These are phyloP conservation scores for Aspergillus mulundensis DNA, from an alignment of 495 filamentous ascomycete species.

Conservation along the genomic window DNA sequence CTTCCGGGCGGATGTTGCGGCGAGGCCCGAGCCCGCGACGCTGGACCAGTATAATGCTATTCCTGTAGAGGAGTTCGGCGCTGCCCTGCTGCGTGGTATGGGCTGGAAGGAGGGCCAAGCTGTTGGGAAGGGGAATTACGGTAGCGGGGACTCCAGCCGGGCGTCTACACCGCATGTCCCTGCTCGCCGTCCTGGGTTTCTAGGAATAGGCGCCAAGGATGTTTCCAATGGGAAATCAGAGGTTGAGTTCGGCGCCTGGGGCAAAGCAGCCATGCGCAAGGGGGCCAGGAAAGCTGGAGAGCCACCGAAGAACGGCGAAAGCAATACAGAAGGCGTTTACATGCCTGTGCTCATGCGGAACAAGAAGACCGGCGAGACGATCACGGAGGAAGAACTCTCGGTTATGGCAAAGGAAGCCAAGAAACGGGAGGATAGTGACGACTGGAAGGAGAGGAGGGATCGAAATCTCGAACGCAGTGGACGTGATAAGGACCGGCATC, in stretches of 20 bases:
- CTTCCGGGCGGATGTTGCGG: conserved; percentile 62
- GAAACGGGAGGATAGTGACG: conserved; percentile 34
- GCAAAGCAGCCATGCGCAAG: conserved; percentile 59
- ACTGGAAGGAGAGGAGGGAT: conserved; percentile 48
- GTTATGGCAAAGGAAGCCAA: conserved; percentile 43
- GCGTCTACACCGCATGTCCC: conserved; percentile 43
- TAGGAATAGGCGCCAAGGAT: conserved; percentile 80
- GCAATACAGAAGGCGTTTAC: conserved; percentile 52
- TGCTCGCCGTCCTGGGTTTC: conserved; percentile 67
- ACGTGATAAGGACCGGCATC: conserved; percentile 36
- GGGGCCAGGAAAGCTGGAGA: conserved; percentile 44
- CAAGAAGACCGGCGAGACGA: conserved; percentile 60
- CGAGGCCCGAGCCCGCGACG: conserved; percentile 69
- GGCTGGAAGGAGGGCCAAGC: conserved; percentile 88
- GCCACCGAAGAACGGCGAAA: conserved; percentile 27
- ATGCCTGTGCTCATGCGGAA: conserved; percentile 65
- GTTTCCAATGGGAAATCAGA: conserved; percentile 56
- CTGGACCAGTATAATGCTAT: conserved; percentile 82
- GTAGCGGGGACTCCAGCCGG: conserved; percentile 24
- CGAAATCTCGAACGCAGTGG: conserved; percentile 48
- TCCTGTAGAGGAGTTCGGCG: conserved; percentile 91
- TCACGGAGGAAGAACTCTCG: conserved; percentile 61
- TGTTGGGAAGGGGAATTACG: conserved; percentile 54
- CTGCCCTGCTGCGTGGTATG: conserved; percentile 82
- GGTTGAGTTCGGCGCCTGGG: conserved; percentile 73